Conservation (phyloP, 345 rosid genomes). For the Brassica rapa region DNA sequence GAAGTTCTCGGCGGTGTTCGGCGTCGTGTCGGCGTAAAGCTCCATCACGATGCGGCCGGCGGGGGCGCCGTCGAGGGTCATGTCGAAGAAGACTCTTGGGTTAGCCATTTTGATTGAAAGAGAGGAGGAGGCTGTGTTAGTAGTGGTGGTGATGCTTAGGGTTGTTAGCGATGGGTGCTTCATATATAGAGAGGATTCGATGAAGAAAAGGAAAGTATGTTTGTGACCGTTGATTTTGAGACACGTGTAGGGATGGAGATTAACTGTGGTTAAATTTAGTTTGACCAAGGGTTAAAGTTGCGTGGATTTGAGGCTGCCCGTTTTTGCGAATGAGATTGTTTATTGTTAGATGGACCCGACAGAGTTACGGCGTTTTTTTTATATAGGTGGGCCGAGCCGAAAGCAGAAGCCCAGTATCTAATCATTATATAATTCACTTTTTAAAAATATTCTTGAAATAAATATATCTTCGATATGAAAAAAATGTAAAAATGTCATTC, state of each 20-base stretch:
- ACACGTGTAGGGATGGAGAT: conserved; percentile 29
- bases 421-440: background rate
- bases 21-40: conserved; percentile 48
- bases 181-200: conserved; percentile 19
- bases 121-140: background rate
- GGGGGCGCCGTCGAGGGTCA: conserved; percentile 39
- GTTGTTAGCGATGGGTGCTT: background rate
- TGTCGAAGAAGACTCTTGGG: conserved; percentile 56
- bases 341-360: conserved; percentile 31
- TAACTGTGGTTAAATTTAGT: conserved; percentile 12
- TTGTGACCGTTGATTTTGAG: background rate
- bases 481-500: background rate
- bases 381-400: conserved; percentile 18
- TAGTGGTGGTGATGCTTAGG: background rate
- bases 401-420: conserved; percentile 22
- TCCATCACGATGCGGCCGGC: conserved; percentile 58
- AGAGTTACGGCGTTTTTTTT: conserved; percentile 20
- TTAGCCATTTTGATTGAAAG: conserved; percentile 30
- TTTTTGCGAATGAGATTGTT: background rate
- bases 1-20: conserved; percentile 60
- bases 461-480: background rate
- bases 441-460: background rate
- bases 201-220: background rate
- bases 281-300: conserved; percentile 17
- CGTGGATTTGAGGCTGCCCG: conserved; percentile 15